Evolutionary conservation across 768 basidiomycete genomes (phyloP).

Genomic region (Phaffia tasmanica): DNA sequence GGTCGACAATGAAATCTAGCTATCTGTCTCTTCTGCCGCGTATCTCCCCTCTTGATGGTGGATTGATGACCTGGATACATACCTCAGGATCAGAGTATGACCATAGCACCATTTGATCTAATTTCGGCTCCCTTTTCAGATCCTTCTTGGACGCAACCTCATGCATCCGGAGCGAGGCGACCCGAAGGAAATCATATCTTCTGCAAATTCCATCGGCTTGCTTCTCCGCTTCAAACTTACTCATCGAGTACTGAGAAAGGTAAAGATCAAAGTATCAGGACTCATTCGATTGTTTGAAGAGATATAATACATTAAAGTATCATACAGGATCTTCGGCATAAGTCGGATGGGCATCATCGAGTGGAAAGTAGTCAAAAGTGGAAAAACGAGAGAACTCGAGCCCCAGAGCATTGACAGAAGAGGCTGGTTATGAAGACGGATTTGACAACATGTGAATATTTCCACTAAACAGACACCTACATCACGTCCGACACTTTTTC

Average conservation of each 20-base stretch:
- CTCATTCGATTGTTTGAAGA: neutral
- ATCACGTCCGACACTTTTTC: too few relatives aligned
- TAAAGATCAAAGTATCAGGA: too few relatives aligned
- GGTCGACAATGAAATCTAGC: neutral
- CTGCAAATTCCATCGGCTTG: slow-evolving; percentile 10
- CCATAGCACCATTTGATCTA: neutral
- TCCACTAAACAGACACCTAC: too few relatives aligned
- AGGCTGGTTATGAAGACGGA: neutral
- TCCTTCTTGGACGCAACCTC: neutral
- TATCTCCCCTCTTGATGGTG: neutral
- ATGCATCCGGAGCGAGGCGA: slow-evolving; percentile 17
- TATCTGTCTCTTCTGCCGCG: too few relatives aligned
- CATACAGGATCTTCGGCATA: neutral
- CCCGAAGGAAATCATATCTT: slow-evolving; percentile 7
- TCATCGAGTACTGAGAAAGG: slow-evolving; percentile 3
- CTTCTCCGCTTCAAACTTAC: neutral
- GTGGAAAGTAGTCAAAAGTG: slow-evolving; percentile 10
- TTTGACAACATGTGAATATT: too few relatives aligned
- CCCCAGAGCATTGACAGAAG: slow-evolving; percentile 13
- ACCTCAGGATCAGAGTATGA: slow-evolving; percentile 4
- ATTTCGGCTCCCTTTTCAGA: neutral
- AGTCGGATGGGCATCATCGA: neutral
- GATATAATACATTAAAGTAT: neutral
- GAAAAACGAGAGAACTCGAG: slow-evolving; percentile 11
- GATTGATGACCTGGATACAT: slow-evolving; percentile 1